Base-by-base conservation (phyloP, 495 filamentous ascomycete species). In the Penicillium taxi region DNA sequence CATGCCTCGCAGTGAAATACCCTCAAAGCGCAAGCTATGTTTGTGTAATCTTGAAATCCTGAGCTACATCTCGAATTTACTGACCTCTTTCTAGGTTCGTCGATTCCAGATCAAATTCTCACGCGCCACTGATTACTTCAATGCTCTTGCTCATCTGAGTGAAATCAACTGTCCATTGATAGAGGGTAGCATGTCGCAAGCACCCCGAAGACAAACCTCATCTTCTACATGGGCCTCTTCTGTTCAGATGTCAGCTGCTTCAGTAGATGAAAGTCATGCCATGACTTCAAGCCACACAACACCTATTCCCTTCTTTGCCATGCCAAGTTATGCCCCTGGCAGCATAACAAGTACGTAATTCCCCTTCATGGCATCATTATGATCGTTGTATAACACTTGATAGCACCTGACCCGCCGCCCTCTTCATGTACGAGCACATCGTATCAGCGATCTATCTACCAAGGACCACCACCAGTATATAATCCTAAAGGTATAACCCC, bases 91-190 rank as follows among this genome's bases (percentile, higher is more conserved):
- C 1, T 26, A 70, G 66, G 42, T 62, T 15, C 58, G 58, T 32
- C 61, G 66, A 4, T 66, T 70, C 12, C 66, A 70, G 32, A 47
- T 70, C 42, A 68, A 66, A 32, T 68, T 70, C 35, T 47, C 37
- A 1, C 50, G 3, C 54, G 63, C 12, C 34, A 32, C 46, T 6
- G 64, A 70, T 35, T 70, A 59, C 41, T 62, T 61, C 20, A 52
- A 53, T 5, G 53, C 52, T 1, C 45, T 70, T n/a, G 41, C 55
- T 6, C 48, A 64, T 11, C 44, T 70, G 1, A 59, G 61, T 23
- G 50, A 61, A 7, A 56, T 62, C 26, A 59, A 63, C 15, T 68
- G 64, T 33, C 61, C 58, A 11, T 52, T 68, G 26, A 59, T 58
- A 5, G 66, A 70, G 28, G 54, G 63, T 15, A 56, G 44, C 14